Evolutionary conservation across 2,329 filamentous ascomycete genomes (phyloP), one percentile per base, ranked within the genome.

Genomic region (Coniosporium tulheliwenetii): DNA sequence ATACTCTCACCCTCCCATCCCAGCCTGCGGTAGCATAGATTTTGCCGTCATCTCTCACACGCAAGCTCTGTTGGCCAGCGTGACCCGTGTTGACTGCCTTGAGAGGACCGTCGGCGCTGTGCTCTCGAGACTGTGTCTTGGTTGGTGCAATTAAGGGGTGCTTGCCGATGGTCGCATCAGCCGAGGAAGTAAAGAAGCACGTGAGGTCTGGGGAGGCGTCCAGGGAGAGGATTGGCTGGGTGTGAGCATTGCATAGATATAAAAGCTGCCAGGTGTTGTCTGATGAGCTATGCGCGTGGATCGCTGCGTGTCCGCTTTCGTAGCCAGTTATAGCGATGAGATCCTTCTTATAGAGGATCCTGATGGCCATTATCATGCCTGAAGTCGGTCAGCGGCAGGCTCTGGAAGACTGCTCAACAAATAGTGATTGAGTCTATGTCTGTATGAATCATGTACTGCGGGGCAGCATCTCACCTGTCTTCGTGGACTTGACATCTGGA

Each of bases 1-100:
- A 98, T 1, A 96, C 77, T 8, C 91, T 70, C 1, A 87, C 67
- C 38, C 78, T 75, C 1, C 77, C 72, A 58, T 98, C 91, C 91
- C 91, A 98, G 3, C 91, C 91, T 0, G 85, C 89, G 0, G 89
- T 96, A 2, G 82, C 85, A 47, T 95, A 81, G 3, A 98, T 71
- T 47, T 75, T 80, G 2, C 78, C 82, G 56, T 98, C 91, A 1
- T 77, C 79, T 10, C 91, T 76, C 16, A 95, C 70, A 3, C 63
- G 65, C 5, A 98, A 63, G 9, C 78, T 75, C 59, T 98, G 91
- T 57, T 96, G 89, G 1, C 91, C 91, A 0, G 87, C 74, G 57
- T 96, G 91, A 53, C 81, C 89, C 1, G 89, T 95, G 50, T 89
- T 78, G 36, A 78, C 14, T 5, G 37, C 37, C 19, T 32, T 39